Evolutionary conservation across 495 filamentous ascomycete genomes (phyloP).

Genomic region (Patellaria atrata): DNA sequence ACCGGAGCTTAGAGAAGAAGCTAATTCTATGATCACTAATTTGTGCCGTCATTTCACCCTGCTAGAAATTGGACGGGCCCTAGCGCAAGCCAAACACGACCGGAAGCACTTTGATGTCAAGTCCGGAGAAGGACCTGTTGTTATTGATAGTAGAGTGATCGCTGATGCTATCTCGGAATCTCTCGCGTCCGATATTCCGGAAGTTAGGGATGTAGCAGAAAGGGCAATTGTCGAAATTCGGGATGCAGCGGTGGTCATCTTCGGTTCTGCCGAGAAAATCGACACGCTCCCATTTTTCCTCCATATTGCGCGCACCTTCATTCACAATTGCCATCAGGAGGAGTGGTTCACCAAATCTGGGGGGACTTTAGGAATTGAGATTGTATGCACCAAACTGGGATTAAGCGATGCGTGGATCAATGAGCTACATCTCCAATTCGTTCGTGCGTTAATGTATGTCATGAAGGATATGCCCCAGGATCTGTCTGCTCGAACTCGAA

Average conservation of each 20-base stretch:
- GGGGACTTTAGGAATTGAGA: conserved; percentile 75
- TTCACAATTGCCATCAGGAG: conserved; percentile 87
- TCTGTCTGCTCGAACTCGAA: conserved; percentile 71
- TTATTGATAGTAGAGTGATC: conserved; percentile 69
- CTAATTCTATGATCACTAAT: conserved; percentile 57
- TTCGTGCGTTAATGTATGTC: conserved; percentile 78
- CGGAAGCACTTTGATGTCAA: conserved; percentile 65
- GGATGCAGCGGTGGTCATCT: conserved; percentile 62
- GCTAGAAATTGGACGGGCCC: conserved; percentile 70
- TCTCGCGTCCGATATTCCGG: conserved; percentile 63
- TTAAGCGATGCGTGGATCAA: conserved; percentile 73
- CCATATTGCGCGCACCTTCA: conserved; percentile 65
- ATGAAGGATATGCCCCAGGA: conserved; percentile 95
- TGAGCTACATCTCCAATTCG: conserved; percentile 67
- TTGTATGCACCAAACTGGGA: conserved; percentile 63
- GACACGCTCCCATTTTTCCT: conserved; percentile 66
- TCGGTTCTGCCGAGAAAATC: conserved; percentile 57
- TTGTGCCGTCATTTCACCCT: conserved; percentile 80
- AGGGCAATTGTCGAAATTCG: conserved; percentile 59
- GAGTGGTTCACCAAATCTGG: conserved; percentile 97
- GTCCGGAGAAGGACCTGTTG: conserved; percentile 73
- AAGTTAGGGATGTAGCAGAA: conserved; percentile 75
- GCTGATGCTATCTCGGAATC: conserved; percentile 80
- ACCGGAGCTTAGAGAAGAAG: conserved; percentile 59
- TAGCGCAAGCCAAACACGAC: conserved; percentile 59